Evolutionary conservation across 352 stramenopile genomes (phyloP).

Genomic region (Pythium utonaiense): DNA sequence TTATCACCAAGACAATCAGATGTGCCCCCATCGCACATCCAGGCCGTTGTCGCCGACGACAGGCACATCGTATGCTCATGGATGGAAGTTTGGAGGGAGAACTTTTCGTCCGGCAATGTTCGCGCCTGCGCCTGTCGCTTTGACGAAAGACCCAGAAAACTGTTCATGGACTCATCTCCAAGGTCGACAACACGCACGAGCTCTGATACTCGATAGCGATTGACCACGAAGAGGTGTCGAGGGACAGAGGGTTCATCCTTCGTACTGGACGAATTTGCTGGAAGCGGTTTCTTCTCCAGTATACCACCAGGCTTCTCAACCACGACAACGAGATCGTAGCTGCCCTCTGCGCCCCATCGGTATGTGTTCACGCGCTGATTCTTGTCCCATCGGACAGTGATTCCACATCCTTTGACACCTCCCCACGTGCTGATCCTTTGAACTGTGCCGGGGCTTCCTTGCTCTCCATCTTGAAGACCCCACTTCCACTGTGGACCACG

Average conservation of each 20-base stretch:
- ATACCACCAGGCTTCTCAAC: conserved; percentile 43
- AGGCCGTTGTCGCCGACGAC: conserved; percentile 50
- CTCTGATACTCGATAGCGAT: conserved; percentile 45
- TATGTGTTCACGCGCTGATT: conserved; percentile 84
- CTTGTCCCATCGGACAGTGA: conserved; percentile 81
- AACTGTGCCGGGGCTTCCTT: conserved; percentile 59
- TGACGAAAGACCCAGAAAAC: conserved; percentile 49
- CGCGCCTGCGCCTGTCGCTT: conserved; percentile 7
- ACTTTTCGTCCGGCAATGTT: conserved; percentile 11
- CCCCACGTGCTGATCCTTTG: conserved; percentile 78
- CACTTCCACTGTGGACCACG: conserved; percentile 80
- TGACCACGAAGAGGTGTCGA: conserved; percentile 62
- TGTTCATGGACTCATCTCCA: conserved; percentile 44
- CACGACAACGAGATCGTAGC: conserved; percentile 76
- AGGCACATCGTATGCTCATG: conserved; percentile 53
- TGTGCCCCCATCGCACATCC: conserved; percentile 70
- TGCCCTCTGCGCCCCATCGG: conserved; percentile 69
- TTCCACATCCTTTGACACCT: conserved; percentile 65
- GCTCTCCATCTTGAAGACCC: conserved; percentile 71
- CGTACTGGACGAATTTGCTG: conserved; percentile 10
- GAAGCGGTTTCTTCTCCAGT: conserved; percentile 50
- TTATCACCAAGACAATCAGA: conserved; percentile 58
- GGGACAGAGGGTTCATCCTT: conserved; percentile 26
- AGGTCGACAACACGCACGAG: conserved; percentile 51
- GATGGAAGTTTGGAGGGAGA: conserved; percentile 36